phyloP scores from a whole-genome alignment of 805 yeast species.

The Henningerozyma blattae region DNA sequence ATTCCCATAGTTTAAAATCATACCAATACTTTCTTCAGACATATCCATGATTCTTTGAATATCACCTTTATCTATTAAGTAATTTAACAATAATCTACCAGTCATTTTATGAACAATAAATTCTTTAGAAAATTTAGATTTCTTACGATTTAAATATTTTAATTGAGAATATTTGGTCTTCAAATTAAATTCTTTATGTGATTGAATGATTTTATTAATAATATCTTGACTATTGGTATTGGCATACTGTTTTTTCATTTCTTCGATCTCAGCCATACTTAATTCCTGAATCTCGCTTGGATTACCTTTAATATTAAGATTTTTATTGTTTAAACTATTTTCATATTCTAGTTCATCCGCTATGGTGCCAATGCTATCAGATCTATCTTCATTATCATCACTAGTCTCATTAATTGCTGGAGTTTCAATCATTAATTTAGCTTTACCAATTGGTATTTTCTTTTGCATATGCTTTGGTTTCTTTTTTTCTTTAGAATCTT shows the following conservation, averaged over 20 bases:
- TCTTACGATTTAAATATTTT: slow-evolving; percentile 83
- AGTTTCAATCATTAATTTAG: slow-evolving; percentile 9
- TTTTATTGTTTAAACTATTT: slow-evolving; percentile 51
- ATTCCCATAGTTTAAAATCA: slow-evolving; percentile 67
- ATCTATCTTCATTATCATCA: slow-evolving; percentile 13
- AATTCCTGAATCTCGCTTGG: slow-evolving; percentile 66
- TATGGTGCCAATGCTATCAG: slow-evolving; percentile 20
- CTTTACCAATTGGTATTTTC: slow-evolving; percentile 17
- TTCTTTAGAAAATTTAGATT: slow-evolving; percentile 76
- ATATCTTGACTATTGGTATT: slow-evolving; percentile 52
- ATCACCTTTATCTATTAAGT: slow-evolving; percentile 67
- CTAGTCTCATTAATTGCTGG: background rate
- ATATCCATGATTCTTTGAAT: slow-evolving; percentile 58
- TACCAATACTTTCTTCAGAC: slow-evolving; percentile 75
- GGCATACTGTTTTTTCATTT: slow-evolving; percentile 58
- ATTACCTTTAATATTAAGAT: slow-evolving; percentile 55
- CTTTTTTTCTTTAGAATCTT: slow-evolving; percentile 9
- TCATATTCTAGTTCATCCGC: slow-evolving; percentile 19
- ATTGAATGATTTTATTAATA: slow-evolving; percentile 67
- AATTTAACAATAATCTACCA: slow-evolving; percentile 57
- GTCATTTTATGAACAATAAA: slow-evolving; percentile 75
- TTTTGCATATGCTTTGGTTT: slow-evolving; percentile 3
- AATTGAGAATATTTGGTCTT: slow-evolving; percentile 86
- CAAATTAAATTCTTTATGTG: slow-evolving; percentile 78
- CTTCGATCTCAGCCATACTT: slow-evolving; percentile 71